phyloP scores from a whole-genome alignment of 2,329 filamentous ascomycete species.

The Lasiodiplodia theobromae region DNA sequence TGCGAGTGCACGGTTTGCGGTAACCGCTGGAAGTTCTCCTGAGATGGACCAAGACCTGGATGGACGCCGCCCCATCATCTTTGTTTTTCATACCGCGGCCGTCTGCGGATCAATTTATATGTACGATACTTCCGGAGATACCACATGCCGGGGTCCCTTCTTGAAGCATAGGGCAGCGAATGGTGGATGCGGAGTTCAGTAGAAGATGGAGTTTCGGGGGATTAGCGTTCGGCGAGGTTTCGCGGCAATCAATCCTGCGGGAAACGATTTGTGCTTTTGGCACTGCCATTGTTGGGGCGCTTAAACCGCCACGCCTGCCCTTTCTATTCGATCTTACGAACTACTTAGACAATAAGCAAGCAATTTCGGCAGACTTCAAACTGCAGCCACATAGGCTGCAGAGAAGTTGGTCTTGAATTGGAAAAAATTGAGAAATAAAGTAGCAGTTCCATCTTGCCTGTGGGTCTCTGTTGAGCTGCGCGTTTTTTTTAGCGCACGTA shows the following conservation, averaged over 20 bases:
- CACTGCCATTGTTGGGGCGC: neutral
- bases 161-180: slow-evolving; percentile 20
- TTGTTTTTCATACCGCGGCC: neutral
- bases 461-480: neutral
- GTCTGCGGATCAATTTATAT: slow-evolving; percentile 12
- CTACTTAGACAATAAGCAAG: neutral
- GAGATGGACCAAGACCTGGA: slow-evolving; percentile 27
- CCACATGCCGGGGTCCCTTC: neutral
- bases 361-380: neutral
- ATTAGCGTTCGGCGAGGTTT: neutral
- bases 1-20: slow-evolving; percentile 62
- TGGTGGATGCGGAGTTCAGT: slow-evolving; percentile 20
- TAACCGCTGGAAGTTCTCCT: slow-evolving; percentile 59
- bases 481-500: neutral
- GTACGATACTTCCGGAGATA: slow-evolving; percentile 22
- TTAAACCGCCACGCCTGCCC: neutral
- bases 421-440: neutral
- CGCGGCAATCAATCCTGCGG: neutral
- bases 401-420: neutral
- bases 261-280: neutral
- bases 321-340: neutral
- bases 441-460: neutral
- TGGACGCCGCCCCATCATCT: neutral
- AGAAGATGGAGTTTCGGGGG: slow-evolving; percentile 24
- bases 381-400: neutral